A percentile compares a stretch with the other conserved stretches of the same genome.
These are phyloP conservation scores for Mycena filopes DNA, from an alignment of 768 basidiomycete species.

Conservation along the genomic window DNA sequence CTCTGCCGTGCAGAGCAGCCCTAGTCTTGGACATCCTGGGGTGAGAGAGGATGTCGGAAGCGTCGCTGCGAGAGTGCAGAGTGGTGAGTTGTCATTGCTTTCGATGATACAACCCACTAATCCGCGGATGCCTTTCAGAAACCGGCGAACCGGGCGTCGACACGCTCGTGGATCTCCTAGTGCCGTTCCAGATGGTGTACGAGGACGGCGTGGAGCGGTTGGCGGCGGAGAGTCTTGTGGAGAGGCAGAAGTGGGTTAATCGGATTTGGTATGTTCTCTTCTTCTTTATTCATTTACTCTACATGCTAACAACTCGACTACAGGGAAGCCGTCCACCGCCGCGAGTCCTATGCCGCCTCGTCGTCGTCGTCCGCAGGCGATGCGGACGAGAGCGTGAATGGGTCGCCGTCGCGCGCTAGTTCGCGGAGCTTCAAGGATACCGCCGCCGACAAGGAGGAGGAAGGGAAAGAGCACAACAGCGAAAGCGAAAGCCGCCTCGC, in stretches of 20 bases:
- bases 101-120: background rate
- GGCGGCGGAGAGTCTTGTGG: constrained; percentile 87
- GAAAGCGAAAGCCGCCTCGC: constrained; percentile 10
- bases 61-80: constrained; percentile 77
- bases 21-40: constrained; percentile 82
- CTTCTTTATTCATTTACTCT: constrained; percentile 6
- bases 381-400: constrained; percentile 23
- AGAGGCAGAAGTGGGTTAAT: constrained; percentile 92
- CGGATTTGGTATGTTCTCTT: constrained; percentile 76
- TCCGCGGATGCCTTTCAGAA: background rate
- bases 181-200: constrained; percentile 93
- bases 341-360: constrained; percentile 60
- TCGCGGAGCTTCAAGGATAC: too few species aligned
- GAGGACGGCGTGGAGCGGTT: constrained; percentile 89
- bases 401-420: too few species aligned
- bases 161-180: constrained; percentile 73
- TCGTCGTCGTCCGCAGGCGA: constrained; percentile 11
- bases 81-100: constrained; percentile 43
- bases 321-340: constrained; percentile 86
- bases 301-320: constrained; percentile 5
- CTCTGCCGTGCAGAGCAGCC: constrained; percentile 84
- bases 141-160: constrained; percentile 44
- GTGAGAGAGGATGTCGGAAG: constrained; percentile 90
- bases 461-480: background rate
- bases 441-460: too few species aligned